Evolutionary conservation across 2,329 filamentous ascomycete genomes (phyloP), one percentile per base, ranked within the genome.

Genomic region (Penicillium digitatum): DNA sequence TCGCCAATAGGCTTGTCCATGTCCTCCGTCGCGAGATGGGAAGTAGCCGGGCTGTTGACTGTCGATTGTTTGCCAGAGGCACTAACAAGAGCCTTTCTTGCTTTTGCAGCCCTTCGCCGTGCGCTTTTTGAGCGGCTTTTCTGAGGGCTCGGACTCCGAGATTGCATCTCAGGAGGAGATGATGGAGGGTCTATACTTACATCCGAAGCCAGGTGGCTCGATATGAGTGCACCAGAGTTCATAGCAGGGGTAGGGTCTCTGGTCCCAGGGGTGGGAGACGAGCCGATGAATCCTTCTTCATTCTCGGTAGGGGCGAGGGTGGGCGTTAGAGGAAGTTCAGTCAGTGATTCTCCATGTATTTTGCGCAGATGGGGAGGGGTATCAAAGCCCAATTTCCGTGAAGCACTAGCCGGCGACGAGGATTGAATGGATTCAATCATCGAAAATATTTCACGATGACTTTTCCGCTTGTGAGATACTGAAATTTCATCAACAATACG

Each of bases 401-500:
- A 64, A 50, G 70, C 60, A 62, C 69, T 49, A 5, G 58, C 57
- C 5, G 66, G 63, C 2, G 72, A 72, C 12, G 71, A 72, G 14
- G 85, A 86, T 29, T 79, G 79, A 26, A 92, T 78, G 20, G 87
- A 83, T 1, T 87, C 80, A 62, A 91, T 93, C 58, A 93, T 77
- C 0, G 79, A 79, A 5, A 83, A 81, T 24, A 81, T 82, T 59
- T 87, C 84, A 9, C 73, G 72, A 43, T 80, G 80, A 68, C 95
- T 90, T 47, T 86, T 74, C 63, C 94, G 90, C 0, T 88, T 90
- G 53, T 89, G 86, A 3, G 67, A 62, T 0, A 79, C 77, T 0
- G 86, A 83, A 12, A 85, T 83, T 29, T 82, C 81, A 44, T 93
- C 87, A 0, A 84, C 76, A 3, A 87, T 83, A 65, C 94, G 94